Base-by-base conservation (phyloP, 306 rosid species). In the Quercus berberidifolia region DNA sequence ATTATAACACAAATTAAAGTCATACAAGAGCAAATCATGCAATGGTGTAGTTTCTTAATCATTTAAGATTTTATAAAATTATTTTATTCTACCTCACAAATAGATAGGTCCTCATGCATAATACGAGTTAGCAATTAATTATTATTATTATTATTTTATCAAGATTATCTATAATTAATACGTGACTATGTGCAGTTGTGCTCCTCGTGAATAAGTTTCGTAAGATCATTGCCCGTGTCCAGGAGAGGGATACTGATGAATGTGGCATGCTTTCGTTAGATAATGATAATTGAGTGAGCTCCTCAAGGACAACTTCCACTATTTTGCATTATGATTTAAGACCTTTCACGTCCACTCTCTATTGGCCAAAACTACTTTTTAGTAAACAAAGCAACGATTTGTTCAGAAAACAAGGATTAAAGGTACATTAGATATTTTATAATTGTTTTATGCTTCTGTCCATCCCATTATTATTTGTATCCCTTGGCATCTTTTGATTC, bases 351-450 rank as follows among this genome's bases (percentile, higher is more conserved):
- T 69, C 76, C 28, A 17, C 57, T 33, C 56, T 76, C 38, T 62
- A 73, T 76, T 11, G 14, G 75, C 64, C 58, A n/a, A 67, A 69
- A 52, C 9, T 7, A 71, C 74, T 77, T 65, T 65, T 31, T 8
- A 20, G 75, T 46, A 73, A 41, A 10, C 5, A 55, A 54, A 76
- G 80, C 77, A 78, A 68, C 74, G 52, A 75, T 77, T 77, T 80
- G 15, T 60, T 65, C 83, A 33, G 67, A 80, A 80, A 80, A 74
- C 78, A 71, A 63, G 83, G 83, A 76, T 64, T 77, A 77, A 80
- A 80, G 78, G 30, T 17, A 35, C 63, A 77, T 59, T 69, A n/a
- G 63, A n/a, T 71, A 74, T 56, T 72, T 41, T 55, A 23, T 17
- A n/a, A 55, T 69, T 69, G 20, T 69, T n/a, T 20, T 49, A 20